phyloP scores from a whole-genome alignment of 1,139 yeast species.

The Protomyces lactucae-debilis region DNA sequence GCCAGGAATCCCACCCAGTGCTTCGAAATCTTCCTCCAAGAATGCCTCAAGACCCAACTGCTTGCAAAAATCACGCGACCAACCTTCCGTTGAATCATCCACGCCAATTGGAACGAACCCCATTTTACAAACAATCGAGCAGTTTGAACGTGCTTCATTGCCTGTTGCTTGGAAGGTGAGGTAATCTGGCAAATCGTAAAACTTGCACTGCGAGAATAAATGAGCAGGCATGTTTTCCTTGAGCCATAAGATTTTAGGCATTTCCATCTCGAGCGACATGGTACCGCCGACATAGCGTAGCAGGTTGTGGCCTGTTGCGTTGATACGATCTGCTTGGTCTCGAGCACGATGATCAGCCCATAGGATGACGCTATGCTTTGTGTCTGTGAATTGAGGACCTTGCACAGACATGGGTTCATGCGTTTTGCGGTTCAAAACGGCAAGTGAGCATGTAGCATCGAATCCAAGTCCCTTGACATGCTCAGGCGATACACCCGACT shows the following conservation, averaged over 20 bases:
- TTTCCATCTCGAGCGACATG: conserved; percentile 80
- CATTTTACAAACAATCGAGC: conserved; percentile 92
- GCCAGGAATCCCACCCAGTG: conserved; percentile 78
- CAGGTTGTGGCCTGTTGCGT: conserved; percentile 70
- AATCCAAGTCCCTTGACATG: conserved; percentile 83
- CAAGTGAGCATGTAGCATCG: conserved; percentile 95
- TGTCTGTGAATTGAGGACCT: conserved; percentile 79
- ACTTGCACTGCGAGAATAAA: conserved; percentile 62
- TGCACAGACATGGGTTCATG: conserved; percentile 70
- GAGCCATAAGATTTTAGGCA: conserved; percentile 95
- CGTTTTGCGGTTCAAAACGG: conserved; percentile 61
- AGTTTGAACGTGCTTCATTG: conserved; percentile 75
- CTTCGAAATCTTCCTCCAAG: conserved; percentile 65
- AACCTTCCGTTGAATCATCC: conserved; percentile 77
- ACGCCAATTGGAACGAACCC: conserved; percentile 91
- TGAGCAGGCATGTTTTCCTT: conserved; percentile 74
- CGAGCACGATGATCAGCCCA: conserved; percentile 91
- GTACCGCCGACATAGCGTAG: conserved; percentile 93
- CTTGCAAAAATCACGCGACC: conserved; percentile 75
- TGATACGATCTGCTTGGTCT: conserved; percentile 76
- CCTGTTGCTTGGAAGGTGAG: conserved; percentile 88
- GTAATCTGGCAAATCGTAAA: conserved; percentile 87
- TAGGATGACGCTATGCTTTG: conserved; percentile 72
- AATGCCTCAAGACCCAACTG: conserved; percentile 70
- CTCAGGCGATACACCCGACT: conserved; percentile 63